Evolutionary conservation across 768 basidiomycete species (phyloP), one percentile per base, ranked within the genome.

Genomic region (Panaeolus papilionaceus): DNA sequence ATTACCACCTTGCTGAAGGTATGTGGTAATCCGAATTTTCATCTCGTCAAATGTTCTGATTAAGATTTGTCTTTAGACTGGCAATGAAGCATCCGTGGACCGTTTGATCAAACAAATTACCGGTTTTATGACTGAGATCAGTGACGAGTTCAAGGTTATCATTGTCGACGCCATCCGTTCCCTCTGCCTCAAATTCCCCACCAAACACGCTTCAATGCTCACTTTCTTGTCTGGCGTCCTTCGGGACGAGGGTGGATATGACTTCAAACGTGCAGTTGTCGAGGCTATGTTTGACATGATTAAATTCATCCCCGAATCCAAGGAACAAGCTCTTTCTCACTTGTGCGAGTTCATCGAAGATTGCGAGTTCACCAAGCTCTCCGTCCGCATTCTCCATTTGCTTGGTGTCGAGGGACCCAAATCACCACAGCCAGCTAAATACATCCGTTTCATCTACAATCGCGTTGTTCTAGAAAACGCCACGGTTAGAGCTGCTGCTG

Each of bases 271-370:
- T 58, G 95, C 98, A 7, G 95, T 99, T 61, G 98, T 99, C 39
- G 98, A 99, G 80, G 97, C 98, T 20, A 99, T 99, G 76, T 99
- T 99, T 77, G 98, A 99, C 79, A 99, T 99, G 98, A 94, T 99
- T 86, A 98, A 97, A 76, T 99, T 89, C 81, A 98, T 99, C 74
- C 82, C 84, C 54, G 97, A 98, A 63, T 94, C 92, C 82, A 97
- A 98, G 82, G 98, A 99, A 77, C 93, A 98, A 74, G 98, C 98
- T 0, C 87, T 99, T 54, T 97, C 97, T 20, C 95, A 99, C 75
- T 87, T 99, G 23, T 99, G 98, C 84, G 98, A 99, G 78, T 99
- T 99, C 77, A 99, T 99, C 77, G 98, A 99, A 80, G 98, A 99
- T 77, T 99, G 98, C 86, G 98, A 99, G 78, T 99, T 99, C 76